Base-by-base conservation (phyloP, 306 rosid species). In the Myrica gale region DNA sequence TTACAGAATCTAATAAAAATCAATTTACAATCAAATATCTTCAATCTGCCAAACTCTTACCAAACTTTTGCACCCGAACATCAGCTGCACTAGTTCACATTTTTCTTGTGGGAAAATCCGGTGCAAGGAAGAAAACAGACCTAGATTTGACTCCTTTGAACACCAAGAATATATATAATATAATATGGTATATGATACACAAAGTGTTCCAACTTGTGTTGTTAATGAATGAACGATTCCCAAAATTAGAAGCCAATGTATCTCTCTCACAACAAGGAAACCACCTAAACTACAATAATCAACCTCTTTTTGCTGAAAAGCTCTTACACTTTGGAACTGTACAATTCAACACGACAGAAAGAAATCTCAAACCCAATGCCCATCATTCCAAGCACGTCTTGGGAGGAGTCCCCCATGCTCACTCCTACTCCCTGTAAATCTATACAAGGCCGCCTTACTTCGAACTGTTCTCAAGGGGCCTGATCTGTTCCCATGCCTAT, bases 391-490 rank as follows among this genome's bases (percentile, higher is more conserved):
- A 81, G 20, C 76, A 55, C 76, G 89, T 54, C 84, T 90, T 69
- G 90, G 83, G 79, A 86, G 92, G 53, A 84, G 77, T 57, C 88
- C 88, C 26, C 83, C 89, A 26, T 90, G 98, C 75, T 92, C 98
- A 57, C 98, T 94, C 82, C 80, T 83, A 83, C 97, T 92, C 56
- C 98, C 90, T 5, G 84, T 44, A 60, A 77, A 75, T 83, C 86
- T 87, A 72, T 86, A 75, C 20, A 90, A 77, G 43, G 93, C 78
- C n/a, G 82, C 90, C 85, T 89, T 90, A 85, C 95, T 90, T 63
- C 91, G 85, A 71, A 84, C 73, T 12, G 96, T 82, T 85, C 82
- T 89, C 75, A 94, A 74, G 41, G 98, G 98, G 39, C 95, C 97
- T 52, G 98, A 94, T 68, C 98, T 82, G 83, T 90, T 90, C 50